Percentiles rank a stretch among this genome's conserved stretches.
These are phyloP conservation scores for Anethum foeniculum DNA, from an alignment of 140 eudicot genomes.

Conservation along the genomic window DNA sequence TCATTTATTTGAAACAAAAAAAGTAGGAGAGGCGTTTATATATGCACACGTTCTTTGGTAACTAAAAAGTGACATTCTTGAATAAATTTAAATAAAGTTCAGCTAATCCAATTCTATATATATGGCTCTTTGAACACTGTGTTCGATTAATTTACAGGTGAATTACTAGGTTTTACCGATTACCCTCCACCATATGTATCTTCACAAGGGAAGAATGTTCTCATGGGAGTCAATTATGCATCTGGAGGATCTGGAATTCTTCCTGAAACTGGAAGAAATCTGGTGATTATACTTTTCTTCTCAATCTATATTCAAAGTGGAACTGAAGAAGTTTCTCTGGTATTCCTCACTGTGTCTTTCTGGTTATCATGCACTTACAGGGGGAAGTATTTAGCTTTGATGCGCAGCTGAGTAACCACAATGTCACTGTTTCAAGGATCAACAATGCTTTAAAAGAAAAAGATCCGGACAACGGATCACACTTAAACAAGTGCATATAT, in stretches of 20 bases:
- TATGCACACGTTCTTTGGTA: neutral
- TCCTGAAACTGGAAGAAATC: slow-evolving; percentile 7
- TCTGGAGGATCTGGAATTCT: slow-evolving; percentile 23
- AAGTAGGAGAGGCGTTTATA: neutral
- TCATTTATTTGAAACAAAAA: no score
- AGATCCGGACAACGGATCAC: neutral
- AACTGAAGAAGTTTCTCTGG: neutral
- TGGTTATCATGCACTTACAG: slow-evolving; percentile 2
- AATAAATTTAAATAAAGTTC: neutral
- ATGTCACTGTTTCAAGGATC: slow-evolving; percentile 4
- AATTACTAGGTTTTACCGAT: slow-evolving; percentile 15
- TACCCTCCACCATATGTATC: slow-evolving; percentile 9
- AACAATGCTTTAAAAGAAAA: neutral
- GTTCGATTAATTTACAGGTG: slow-evolving; percentile 7
- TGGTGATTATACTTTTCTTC: neutral
- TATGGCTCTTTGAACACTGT: neutral
- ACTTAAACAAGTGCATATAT: slow-evolving; percentile 29
- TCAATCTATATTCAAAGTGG: neutral
- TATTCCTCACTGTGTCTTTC: neutral
- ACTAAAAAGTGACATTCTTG: neutral
- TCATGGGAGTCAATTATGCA: slow-evolving; percentile 20
- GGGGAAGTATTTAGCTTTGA: slow-evolving; percentile 12
- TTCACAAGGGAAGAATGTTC: slow-evolving; percentile 4
- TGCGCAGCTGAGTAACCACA: slow-evolving; percentile 17
- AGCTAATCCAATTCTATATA: neutral